Conservation (phyloP, 352 stramenopile genomes). For the Phytophthora kernoviae region DNA sequence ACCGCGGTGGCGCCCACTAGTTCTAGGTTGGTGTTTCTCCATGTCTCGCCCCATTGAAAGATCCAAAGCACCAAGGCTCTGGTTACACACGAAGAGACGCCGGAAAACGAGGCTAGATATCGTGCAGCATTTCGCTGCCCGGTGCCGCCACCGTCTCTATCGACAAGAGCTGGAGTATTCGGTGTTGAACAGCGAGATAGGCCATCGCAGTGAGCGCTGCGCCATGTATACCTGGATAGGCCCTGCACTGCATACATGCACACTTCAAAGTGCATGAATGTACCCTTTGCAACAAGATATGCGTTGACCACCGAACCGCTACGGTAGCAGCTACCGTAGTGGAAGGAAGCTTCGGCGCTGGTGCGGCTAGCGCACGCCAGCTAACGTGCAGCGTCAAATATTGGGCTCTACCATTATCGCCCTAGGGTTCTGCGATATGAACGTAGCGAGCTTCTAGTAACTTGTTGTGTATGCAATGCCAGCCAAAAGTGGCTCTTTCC, state of each 20-base stretch:
- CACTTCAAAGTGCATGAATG: neutral
- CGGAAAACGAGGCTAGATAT: too few species aligned
- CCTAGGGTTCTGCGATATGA: constrained; percentile 22
- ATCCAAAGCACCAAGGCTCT: constrained; percentile 1
- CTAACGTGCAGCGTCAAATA: constrained; percentile 38
- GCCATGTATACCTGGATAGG: constrained; percentile 29
- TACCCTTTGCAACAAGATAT: constrained; percentile 13
- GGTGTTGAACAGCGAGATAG: constrained; percentile 26
- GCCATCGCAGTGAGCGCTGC: constrained; percentile 6
- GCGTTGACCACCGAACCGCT: constrained; percentile 3
- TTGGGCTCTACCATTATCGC: neutral
- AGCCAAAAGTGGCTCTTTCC: constrained; percentile 1
- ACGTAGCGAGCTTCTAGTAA: constrained; percentile 8
- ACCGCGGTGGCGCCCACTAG: constrained; percentile 4
- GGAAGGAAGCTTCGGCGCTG: constrained; percentile 40
- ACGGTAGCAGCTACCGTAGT: neutral
- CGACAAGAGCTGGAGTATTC: constrained; percentile 27
- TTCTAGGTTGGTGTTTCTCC: constrained; percentile 12
- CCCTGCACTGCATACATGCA: neutral
- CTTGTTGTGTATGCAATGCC: neutral
- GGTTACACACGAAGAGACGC: neutral
- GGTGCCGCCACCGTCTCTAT: constrained; percentile 20
- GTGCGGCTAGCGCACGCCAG: constrained; percentile 26
- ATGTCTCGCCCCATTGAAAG: constrained; percentile 17
- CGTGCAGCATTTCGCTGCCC: neutral